Conservation (phyloP, 78 protist species). For the Goniomonas avonlea region DNA sequence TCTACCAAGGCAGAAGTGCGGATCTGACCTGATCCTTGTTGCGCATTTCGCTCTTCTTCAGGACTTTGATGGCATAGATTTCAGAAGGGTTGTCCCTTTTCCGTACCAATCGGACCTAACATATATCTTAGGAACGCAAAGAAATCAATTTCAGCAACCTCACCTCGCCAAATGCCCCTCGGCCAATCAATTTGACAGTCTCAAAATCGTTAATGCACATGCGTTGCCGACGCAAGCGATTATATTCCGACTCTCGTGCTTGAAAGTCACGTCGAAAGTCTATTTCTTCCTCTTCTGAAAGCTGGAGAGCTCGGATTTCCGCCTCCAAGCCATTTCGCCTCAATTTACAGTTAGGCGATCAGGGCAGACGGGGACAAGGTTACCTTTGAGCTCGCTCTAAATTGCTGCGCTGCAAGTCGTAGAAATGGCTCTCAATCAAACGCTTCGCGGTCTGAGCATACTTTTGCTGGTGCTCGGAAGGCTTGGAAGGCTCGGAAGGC, state of each 20-base stretch:
- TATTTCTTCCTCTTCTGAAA: background rate
- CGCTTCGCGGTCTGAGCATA: too few relatives aligned
- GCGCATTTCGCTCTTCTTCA: constrained; percentile 28
- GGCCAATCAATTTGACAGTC: background rate
- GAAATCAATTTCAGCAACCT: background rate
- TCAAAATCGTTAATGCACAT: background rate
- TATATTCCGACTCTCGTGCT: background rate
- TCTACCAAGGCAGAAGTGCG: background rate
- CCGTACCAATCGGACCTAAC: background rate
- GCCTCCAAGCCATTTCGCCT: too few relatives aligned
- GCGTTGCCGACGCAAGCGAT: background rate
- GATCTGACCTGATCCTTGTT: background rate
- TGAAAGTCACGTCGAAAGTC: too few relatives aligned
- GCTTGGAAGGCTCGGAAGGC: too few relatives aligned
- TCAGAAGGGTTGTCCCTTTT: constrained; percentile 10
- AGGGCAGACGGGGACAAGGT: too few relatives aligned
- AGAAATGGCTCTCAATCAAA: too few relatives aligned
- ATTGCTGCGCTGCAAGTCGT: too few relatives aligned
- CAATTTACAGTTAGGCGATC: too few relatives aligned
- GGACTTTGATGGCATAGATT: constrained; percentile 33
- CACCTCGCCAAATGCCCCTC: constrained; percentile 12
- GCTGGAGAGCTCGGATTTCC: too few relatives aligned
- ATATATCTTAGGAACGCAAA: background rate
- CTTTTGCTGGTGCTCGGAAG: too few relatives aligned
- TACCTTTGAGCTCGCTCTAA: too few relatives aligned